phyloP scores from a whole-genome alignment of 805 yeast species.

The Lipomyces yamadae region DNA sequence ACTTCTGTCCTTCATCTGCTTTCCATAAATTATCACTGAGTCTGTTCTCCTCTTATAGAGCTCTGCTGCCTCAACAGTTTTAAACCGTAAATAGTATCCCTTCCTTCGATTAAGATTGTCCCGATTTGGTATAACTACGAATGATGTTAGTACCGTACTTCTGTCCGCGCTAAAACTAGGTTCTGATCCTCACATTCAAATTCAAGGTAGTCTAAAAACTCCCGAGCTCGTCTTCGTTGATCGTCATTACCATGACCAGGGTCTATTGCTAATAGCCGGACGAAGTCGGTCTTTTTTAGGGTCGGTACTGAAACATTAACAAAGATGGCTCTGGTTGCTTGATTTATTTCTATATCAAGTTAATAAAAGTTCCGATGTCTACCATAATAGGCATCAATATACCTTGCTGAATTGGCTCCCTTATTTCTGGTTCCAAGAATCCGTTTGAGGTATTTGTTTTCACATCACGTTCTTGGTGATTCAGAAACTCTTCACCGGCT shows the following conservation, averaged over 20 bases:
- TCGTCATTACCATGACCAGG: neutral
- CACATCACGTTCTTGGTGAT: neutral
- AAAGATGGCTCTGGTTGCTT: neutral
- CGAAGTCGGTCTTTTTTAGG: neutral
- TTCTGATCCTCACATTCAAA: neutral
- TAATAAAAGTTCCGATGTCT: neutral
- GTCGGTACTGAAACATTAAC: neutral
- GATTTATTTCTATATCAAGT: neutral
- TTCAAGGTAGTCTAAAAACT: neutral
- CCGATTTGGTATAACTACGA: neutral
- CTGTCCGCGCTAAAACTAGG: neutral
- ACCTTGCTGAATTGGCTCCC: neutral
- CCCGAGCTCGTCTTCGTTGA: slow-evolving; percentile 1
- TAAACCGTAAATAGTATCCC: slow-evolving; percentile 7
- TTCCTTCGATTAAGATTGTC: neutral
- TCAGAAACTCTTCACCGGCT: neutral
- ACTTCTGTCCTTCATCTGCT: slow-evolving; percentile 1
- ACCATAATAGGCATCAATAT: neutral
- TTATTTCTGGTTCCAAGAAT: neutral
- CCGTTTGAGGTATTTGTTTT: neutral
- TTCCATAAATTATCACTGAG: neutral
- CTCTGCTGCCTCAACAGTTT: neutral
- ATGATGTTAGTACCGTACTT: neutral
- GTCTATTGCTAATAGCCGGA: neutral
- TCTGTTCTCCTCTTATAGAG: neutral